Percentiles rank a stretch among this genome's conserved stretches.
Conservation (phyloP, 345 rosid genomes). For the Salix udensis region DNA sequence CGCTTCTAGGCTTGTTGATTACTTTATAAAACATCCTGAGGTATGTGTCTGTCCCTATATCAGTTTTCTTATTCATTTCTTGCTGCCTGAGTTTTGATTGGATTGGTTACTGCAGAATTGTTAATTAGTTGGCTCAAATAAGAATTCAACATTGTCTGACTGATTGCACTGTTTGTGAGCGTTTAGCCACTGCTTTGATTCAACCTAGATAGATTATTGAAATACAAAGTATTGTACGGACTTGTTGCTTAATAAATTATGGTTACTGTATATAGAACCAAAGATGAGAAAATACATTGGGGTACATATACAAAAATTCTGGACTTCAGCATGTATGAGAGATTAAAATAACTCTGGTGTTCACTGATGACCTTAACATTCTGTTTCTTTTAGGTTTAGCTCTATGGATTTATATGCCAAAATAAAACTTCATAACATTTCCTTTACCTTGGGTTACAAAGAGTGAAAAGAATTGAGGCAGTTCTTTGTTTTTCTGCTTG, state of each 20-base stretch:
- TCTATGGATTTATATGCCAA: background rate
- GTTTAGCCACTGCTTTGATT: background rate
- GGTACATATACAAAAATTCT: too few relatives aligned
- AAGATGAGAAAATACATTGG: background rate
- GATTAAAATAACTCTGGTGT: background rate
- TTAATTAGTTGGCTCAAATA: background rate
- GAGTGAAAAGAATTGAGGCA: background rate
- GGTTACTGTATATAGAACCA: background rate
- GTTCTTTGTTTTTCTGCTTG: background rate
- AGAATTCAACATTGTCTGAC: background rate
- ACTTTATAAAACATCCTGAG: slow-evolving; percentile 35
- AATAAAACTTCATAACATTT: background rate
- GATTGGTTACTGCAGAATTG: background rate
- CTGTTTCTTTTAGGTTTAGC: background rate
- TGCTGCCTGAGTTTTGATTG: background rate
- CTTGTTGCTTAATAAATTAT: background rate
- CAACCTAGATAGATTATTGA: background rate
- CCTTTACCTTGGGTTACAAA: background rate
- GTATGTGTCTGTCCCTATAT: slow-evolving; percentile 21
- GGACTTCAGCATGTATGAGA: too few relatives aligned
- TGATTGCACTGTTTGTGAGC: background rate
- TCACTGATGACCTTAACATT: background rate
- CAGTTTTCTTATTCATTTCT: background rate
- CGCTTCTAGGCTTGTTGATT: slow-evolving; percentile 33
- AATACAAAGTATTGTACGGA: background rate